Conservation (phyloP, 257 asterid species). For the Solanum chmielewskii region DNA sequence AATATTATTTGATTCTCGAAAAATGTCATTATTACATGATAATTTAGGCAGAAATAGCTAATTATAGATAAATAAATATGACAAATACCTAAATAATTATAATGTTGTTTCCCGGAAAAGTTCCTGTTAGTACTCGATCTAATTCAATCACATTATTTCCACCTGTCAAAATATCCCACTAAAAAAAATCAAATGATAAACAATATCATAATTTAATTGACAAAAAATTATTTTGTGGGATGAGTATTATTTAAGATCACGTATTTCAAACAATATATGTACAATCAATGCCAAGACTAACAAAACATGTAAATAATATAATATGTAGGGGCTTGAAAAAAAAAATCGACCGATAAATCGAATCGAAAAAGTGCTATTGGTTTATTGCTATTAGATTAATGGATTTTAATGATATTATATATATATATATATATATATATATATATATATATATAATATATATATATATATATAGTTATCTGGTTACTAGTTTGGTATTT, state of each 20-base stretch:
- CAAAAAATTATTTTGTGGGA: not conserved
- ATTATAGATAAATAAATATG: not conserved
- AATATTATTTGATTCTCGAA: not conserved
- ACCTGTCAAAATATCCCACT: slow-evolving; percentile 60
- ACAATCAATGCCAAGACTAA: not conserved
- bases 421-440: no score
- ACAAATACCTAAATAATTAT: slow-evolving; percentile 47
- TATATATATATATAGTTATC: no score
- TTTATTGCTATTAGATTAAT: not conserved
- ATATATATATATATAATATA: no score
- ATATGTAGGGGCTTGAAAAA: not conserved
- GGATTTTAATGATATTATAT: not conserved
- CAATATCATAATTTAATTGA: not conserved
- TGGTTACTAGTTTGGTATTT: not conserved
- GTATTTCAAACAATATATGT: not conserved
- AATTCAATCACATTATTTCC: slow-evolving; percentile 30
- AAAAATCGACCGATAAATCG: not conserved
- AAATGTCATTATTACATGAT: not conserved
- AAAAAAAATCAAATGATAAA: not conserved
- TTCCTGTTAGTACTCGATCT: slow-evolving; percentile 49
- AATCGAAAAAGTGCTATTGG: not conserved
- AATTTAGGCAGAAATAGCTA: not conserved
- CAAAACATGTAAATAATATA: not conserved
- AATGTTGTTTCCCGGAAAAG: slow-evolving; percentile 39
- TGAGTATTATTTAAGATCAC: not conserved